Evolutionary conservation across 768 basidiomycete genomes (phyloP).

Genomic region (Pleurotus platypus): DNA sequence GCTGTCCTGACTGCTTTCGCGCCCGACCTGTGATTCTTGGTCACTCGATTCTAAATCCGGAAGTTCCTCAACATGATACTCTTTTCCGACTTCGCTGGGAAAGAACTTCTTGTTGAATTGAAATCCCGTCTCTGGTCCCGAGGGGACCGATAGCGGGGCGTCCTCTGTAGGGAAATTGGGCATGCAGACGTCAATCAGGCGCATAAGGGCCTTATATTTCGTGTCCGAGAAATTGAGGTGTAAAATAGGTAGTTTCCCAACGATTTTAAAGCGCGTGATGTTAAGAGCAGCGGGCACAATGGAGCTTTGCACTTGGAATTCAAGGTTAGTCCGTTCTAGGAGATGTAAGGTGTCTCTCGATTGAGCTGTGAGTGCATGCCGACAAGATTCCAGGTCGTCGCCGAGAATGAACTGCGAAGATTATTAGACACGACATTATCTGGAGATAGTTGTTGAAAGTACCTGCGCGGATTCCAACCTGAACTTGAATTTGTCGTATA

Average conservation of each 20-base stretch:
- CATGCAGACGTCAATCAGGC: constrained; percentile 85
- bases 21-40: constrained; percentile 15
- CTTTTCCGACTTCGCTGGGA: constrained; percentile 32
- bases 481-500: constrained; percentile 91
- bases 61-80: constrained; percentile 69
- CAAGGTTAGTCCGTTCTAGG: constrained; percentile 88
- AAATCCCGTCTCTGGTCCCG: constrained; percentile 33
- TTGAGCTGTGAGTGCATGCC: constrained; percentile 66
- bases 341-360: constrained; percentile 70
- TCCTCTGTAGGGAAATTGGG: constrained; percentile 69
- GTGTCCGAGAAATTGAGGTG: constrained; percentile 88
- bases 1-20: not conserved
- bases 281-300: constrained; percentile 83
- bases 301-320: constrained; percentile 86
- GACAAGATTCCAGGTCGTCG: constrained; percentile 74
- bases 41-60: constrained; percentile 34
- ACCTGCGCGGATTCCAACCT: constrained; percentile 90
- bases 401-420: constrained; percentile 84
- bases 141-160: constrained; percentile 13
- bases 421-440: not conserved
- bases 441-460: not conserved
- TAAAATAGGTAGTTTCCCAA: constrained; percentile 82
- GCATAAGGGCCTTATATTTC: constrained; percentile 91
- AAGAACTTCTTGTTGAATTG: constrained; percentile 26
- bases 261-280: constrained; percentile 85